phyloP scores from a whole-genome alignment of 352 stramenopile genomes.

The Phytophthora constricta region DNA sequence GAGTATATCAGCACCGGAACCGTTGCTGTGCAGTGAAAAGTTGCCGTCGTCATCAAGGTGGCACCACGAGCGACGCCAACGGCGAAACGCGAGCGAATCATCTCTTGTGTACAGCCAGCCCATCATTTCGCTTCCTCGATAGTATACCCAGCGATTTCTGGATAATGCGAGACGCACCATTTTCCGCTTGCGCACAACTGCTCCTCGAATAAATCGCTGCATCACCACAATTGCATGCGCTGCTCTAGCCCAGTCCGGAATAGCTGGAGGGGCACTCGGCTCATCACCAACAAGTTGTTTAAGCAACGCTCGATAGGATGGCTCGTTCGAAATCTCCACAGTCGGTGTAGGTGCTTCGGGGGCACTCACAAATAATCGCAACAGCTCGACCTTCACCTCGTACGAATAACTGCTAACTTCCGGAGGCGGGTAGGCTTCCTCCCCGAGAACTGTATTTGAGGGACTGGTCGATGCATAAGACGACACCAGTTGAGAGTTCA shows the following conservation, averaged over 20 bases:
- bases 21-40: slow-evolving; percentile 78
- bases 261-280: slow-evolving; percentile 37
- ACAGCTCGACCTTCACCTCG: slow-evolving; percentile 71
- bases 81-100: slow-evolving; percentile 82
- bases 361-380: slow-evolving; percentile 78
- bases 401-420: slow-evolving; percentile 68
- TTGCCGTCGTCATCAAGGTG: slow-evolving; percentile 73
- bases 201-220: slow-evolving; percentile 82
- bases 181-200: slow-evolving; percentile 67
- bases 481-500: slow-evolving; percentile 33
- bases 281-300: slow-evolving; percentile 83
- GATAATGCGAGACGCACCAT: slow-evolving; percentile 67
- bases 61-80: slow-evolving; percentile 86
- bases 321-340: slow-evolving; percentile 43
- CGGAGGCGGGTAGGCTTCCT: slow-evolving; percentile 22
- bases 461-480: slow-evolving; percentile 48
- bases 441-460: slow-evolving; percentile 35
- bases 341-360: slow-evolving; percentile 39
- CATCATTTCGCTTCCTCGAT: slow-evolving; percentile 69
- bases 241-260: slow-evolving; percentile 75
- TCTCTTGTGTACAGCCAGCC: slow-evolving; percentile 87
- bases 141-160: slow-evolving; percentile 64
- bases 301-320: slow-evolving; percentile 74
- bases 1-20: slow-evolving; percentile 64
- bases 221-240: slow-evolving; percentile 80